phyloP scores from a whole-genome alignment of 192 early-diverging fungal species.

The Rhizophagus sp. region DNA sequence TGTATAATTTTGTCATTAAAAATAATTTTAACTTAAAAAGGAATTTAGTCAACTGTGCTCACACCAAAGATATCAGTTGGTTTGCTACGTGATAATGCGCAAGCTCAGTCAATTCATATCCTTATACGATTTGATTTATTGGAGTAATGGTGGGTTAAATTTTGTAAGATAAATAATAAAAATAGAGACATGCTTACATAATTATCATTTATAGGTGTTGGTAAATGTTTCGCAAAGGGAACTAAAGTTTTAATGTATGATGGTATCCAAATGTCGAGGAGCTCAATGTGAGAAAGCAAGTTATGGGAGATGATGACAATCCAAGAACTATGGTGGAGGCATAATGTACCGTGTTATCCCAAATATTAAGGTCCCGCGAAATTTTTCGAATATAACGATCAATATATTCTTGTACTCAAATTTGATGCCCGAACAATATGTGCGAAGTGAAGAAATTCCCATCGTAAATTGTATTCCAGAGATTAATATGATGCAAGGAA shows the following conservation, averaged over 20 bases:
- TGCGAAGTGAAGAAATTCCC: background rate
- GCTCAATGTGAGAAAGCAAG: slow-evolving; percentile 37
- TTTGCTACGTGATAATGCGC: slow-evolving; percentile 85
- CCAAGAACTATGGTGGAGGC: slow-evolving; percentile 43
- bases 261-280: slow-evolving; percentile 33
- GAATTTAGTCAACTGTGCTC: slow-evolving; percentile 67
- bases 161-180: background rate
- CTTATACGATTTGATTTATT: slow-evolving; percentile 90
- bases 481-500: background rate
- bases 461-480: background rate
- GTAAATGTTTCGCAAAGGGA: background rate
- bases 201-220: slow-evolving; percentile 1
- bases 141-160: slow-evolving; percentile 84
- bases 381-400: slow-evolving; percentile 52
- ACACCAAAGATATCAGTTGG: slow-evolving; percentile 88
- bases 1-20: background rate
- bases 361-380: slow-evolving; percentile 31
- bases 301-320: slow-evolving; percentile 54
- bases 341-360: slow-evolving; percentile 45
- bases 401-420: slow-evolving; percentile 16
- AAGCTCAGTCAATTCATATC: slow-evolving; percentile 25
- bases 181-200: no score
- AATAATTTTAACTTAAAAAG: slow-evolving; percentile 32
- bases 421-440: background rate
- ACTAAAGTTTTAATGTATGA: background rate